Base-by-base conservation (phyloP, 108 stramenopile species). In the Chaetoceros tenuissimus region DNA sequence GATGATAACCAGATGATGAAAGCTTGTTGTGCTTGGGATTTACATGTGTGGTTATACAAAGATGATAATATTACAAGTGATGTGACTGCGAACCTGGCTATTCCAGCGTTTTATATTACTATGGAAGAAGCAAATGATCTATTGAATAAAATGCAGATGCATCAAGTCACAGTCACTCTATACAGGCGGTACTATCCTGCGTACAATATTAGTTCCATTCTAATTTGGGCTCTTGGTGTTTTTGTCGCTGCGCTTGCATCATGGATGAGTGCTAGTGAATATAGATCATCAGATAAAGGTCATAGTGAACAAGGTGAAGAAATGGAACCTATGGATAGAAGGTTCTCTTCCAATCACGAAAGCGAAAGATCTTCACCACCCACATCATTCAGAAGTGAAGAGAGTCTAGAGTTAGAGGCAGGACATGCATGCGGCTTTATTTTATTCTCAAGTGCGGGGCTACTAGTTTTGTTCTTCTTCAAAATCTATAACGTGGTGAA, bases 11-110 rank as follows among this genome's bases (percentile, higher is more conserved):
- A 21, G 3, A 20, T 25, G 8, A 40, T 77, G 53, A 74, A 75
- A 64, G 87, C 87, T 1, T 94, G 93, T 57, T 91, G 93, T 68
- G 89, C 89, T 3, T 94, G 93, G 93, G 93, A 94, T 69, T 60
- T 84, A 23, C 74, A 66, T 53, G 19, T 82, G 10, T 57, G 57
- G 48, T 68, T 90, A 69, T 73, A 80, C 47, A 17, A 63, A 21
- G 82, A 81, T 48, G 77, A 75, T 26, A 48, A 62, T 40, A 52
- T 55, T 23, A 24, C 78, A 10, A 60, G 63, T 10, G 60, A 74
- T 48, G n/a, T 45, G 1, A 23, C 54, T 20, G 55, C 63, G 43
- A 63, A 64, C 46, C 24, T 29, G 10, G 49, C 58, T 57, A 50
- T 72, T 25, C 70, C 66, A 3, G 53, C 76, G 19, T 46, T 85